phyloP scores from a whole-genome alignment of 371 early-diverging fungal genomes.

The Mortierella polycephala region DNA sequence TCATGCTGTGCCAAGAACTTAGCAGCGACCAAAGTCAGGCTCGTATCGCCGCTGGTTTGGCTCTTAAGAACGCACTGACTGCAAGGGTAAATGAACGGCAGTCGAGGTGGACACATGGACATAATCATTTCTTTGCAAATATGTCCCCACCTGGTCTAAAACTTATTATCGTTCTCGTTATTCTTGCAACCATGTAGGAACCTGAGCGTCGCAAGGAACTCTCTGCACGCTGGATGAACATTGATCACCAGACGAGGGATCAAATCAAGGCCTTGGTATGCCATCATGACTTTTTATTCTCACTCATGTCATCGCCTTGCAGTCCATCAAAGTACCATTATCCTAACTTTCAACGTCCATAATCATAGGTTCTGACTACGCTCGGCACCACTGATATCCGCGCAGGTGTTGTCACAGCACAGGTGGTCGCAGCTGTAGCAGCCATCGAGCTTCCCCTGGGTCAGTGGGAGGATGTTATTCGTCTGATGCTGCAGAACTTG shows the following conservation, averaged over 20 bases:
- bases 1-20: conserved; percentile 83
- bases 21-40: conserved; percentile 75
- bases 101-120: not conserved
- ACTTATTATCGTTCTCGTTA: not conserved
- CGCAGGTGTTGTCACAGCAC: conserved; percentile 82
- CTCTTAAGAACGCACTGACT: conserved; percentile 90
- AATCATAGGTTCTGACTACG: conserved; percentile 70
- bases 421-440: conserved; percentile 90
- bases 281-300: not conserved
- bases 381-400: conserved; percentile 72
- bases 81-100: conserved; percentile 72
- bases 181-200: conserved; percentile 62
- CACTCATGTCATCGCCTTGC: not conserved
- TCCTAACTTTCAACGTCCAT: too few relatives aligned
- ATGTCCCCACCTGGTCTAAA: not conserved
- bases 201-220: conserved; percentile 72
- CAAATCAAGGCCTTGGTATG: conserved; percentile 61
- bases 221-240: conserved; percentile 76
- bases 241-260: conserved; percentile 62
- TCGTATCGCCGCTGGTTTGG: conserved; percentile 86
- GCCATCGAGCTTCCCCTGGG: conserved; percentile 88
- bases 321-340: not conserved
- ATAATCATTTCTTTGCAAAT: conserved; percentile 1
- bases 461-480: conserved; percentile 90
- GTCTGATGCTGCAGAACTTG: conserved; percentile 78